Conservation (phyloP, 163 green algal genomes). For the Smithsoniella earleae region DNA sequence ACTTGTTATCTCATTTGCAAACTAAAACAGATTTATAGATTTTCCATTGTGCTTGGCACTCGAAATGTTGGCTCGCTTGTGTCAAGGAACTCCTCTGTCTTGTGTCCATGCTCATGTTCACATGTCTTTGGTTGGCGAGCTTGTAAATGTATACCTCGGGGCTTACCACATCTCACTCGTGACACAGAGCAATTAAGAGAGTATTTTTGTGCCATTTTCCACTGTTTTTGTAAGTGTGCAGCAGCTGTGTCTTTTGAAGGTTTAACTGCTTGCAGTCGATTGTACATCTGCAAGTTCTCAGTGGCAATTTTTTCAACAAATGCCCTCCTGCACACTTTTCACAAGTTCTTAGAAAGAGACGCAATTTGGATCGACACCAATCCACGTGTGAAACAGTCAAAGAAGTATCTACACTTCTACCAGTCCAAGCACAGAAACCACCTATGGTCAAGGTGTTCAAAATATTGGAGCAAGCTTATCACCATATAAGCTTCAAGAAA, state of each 20-base stretch:
- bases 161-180: not conserved
- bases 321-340: not conserved
- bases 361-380: not conserved
- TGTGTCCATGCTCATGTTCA: not conserved
- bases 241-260: slow-evolving; percentile 29
- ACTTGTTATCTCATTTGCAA: not conserved
- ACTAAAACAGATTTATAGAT: not conserved
- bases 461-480: too few relatives aligned
- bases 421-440: too few relatives aligned
- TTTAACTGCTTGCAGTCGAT: slow-evolving; percentile 44
- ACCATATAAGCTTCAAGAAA: not conserved
- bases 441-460: too few relatives aligned
- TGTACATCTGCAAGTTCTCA: slow-evolving; percentile 47
- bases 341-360: not conserved
- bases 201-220: slow-evolving; percentile 19
- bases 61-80: not conserved
- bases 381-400: too few relatives aligned
- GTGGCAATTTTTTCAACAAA: slow-evolving; percentile 38
- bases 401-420: too few relatives aligned
- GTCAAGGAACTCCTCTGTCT: too few relatives aligned
- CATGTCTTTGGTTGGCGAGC: not conserved
- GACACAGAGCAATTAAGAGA: not conserved
- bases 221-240: slow-evolving; percentile 10
- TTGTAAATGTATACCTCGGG: too few relatives aligned
- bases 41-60: not conserved